Evolutionary conservation across 2,329 filamentous ascomycete genomes (phyloP).

Genomic region (Drechslera avenae): DNA sequence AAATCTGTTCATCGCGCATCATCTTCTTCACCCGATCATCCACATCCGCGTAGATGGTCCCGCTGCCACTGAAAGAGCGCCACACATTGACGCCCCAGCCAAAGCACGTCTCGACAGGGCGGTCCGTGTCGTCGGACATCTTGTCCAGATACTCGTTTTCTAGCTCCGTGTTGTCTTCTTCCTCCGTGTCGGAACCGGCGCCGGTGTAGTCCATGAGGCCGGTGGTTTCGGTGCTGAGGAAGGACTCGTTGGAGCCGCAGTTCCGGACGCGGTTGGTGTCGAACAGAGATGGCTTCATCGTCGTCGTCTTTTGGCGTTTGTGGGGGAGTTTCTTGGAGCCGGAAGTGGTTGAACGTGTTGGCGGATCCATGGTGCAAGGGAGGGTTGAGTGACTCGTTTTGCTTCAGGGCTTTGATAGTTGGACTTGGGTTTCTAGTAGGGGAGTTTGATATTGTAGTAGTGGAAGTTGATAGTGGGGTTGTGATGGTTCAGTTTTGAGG

Average conservation of each 20-base stretch:
- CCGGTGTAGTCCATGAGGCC: not conserved
- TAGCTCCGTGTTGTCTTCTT: constrained; percentile 8
- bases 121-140: constrained; percentile 14
- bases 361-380: too few species aligned
- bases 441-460: too few species aligned
- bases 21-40: constrained; percentile 10
- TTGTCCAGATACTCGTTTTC: constrained; percentile 12
- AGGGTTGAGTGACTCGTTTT: too few species aligned
- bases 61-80: constrained; percentile 9
- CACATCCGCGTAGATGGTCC: constrained; percentile 10
- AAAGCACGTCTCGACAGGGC: constrained; percentile 8
- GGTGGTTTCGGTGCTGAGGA: not conserved
- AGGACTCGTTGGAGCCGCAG: constrained; percentile 3
- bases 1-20: constrained; percentile 4
- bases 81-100: constrained; percentile 14
- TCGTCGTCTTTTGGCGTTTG: not conserved
- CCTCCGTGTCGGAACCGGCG: constrained; percentile 15
- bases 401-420: too few species aligned
- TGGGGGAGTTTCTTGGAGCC: not conserved
- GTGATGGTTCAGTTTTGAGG: too few species aligned
- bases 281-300: not conserved
- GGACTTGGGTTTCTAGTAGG: too few species aligned
- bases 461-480: too few species aligned
- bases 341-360: too few species aligned
- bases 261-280: constrained; percentile 5